Percentiles rank a stretch among this genome's conserved stretches.
Evolutionary conservation across 208 protist genomes (phyloP).

Genomic region (Leptomonas pyrrhocoris): DNA sequence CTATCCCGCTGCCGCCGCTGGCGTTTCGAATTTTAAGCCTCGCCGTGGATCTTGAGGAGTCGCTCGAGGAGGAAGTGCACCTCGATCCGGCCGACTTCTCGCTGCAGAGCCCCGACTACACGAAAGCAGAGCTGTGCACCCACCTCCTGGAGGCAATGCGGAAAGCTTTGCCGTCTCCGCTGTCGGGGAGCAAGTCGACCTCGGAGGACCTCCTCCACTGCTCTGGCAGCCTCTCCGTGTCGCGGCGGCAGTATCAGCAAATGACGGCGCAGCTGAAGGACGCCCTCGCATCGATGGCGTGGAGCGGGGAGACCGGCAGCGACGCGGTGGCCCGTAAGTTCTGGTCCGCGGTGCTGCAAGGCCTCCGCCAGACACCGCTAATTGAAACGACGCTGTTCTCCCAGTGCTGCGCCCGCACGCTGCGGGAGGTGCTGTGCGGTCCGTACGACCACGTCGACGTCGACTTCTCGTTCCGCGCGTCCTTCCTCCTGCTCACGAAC

Average conservation of each 20-base stretch:
- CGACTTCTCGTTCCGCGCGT: constrained; percentile 42
- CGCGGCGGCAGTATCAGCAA: constrained; percentile 33
- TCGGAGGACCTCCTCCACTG: not conserved
- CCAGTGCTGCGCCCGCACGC: constrained; percentile 54
- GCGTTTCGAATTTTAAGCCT: constrained; percentile 51
- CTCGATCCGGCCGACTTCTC: constrained; percentile 37
- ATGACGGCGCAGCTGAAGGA: constrained; percentile 43
- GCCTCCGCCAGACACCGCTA: constrained; percentile 45
- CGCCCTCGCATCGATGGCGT: constrained; percentile 34
- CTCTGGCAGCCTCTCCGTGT: constrained; percentile 13
- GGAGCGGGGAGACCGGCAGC: constrained; percentile 20
- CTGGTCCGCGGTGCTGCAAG: constrained; percentile 49
- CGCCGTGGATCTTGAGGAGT: constrained; percentile 31
- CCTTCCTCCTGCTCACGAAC: constrained; percentile 42
- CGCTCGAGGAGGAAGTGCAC: constrained; percentile 16
- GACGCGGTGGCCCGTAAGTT: constrained; percentile 19
- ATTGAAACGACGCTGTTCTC: constrained; percentile 41
- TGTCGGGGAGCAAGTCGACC: not conserved
- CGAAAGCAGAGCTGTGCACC: not conserved
- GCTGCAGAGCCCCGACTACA: constrained; percentile 33
- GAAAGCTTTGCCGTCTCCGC: not conserved
- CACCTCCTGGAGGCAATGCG: constrained; percentile 19
- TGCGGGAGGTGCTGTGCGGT: constrained; percentile 56
- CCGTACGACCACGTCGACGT: constrained; percentile 18
- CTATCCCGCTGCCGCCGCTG: constrained; percentile 53